Conservation (phyloP, 345 rosid species). For the Pseudoturritis turrita region DNA sequence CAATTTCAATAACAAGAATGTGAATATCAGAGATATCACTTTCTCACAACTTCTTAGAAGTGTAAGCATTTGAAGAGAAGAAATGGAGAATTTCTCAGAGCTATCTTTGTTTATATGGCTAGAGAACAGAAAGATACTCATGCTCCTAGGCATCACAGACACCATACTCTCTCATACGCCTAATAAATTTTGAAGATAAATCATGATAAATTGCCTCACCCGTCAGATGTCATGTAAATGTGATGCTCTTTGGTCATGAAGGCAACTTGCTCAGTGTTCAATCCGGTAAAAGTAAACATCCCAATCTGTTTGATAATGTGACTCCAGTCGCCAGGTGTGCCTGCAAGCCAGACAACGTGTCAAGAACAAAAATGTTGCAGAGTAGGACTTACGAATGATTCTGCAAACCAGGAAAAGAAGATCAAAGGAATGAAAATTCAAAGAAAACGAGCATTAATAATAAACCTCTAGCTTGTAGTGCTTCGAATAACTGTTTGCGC, state of each 20-base stretch:
- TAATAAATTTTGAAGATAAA: background rate
- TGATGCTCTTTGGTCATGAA: conserved; percentile 67
- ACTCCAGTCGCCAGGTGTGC: conserved; percentile 84
- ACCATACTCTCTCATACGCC: background rate
- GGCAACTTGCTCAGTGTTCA: conserved; percentile 65
- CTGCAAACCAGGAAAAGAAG: background rate
- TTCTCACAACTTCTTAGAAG: background rate
- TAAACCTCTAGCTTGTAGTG: conserved; percentile 52
- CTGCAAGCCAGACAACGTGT: conserved; percentile 30
- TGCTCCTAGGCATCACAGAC: background rate
- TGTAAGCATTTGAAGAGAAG: background rate
- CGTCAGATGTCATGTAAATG: conserved; percentile 73
- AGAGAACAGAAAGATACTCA: background rate
- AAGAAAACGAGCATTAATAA: background rate
- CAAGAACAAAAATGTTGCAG: background rate
- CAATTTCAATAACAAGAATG: background rate
- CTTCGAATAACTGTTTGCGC: conserved; percentile 62
- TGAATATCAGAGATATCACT: background rate
- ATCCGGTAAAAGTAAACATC: conserved; percentile 69
- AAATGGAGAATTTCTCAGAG: background rate
- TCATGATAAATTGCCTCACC: conserved; percentile 32
- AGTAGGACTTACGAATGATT: background rate
- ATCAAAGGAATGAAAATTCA: background rate
- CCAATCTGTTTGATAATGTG: conserved; percentile 78
- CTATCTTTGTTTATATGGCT: background rate